Evolutionary conservation across 345 rosid species (phyloP).

Genomic region (Arabis alpina): DNA sequence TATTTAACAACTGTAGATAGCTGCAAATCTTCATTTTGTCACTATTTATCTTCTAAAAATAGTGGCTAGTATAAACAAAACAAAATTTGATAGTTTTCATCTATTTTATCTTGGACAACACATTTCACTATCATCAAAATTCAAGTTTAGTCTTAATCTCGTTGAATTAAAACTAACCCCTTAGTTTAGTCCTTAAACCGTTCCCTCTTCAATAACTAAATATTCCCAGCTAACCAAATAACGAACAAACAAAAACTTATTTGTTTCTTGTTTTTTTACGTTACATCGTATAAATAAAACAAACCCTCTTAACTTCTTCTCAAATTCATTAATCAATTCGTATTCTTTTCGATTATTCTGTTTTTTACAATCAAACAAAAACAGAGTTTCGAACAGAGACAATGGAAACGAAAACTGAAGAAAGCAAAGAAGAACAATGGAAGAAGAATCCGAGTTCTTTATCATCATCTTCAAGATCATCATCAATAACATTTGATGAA

Average conservation of each 20-base stretch:
- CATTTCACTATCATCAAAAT: not conserved
- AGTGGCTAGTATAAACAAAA: conserved; percentile 1
- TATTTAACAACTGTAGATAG: conserved; percentile 12
- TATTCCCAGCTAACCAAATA: not conserved
- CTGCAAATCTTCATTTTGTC: not conserved
- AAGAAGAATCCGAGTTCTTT: conserved; percentile 10
- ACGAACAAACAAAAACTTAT: conserved; percentile 21
- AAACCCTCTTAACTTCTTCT: not conserved
- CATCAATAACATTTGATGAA: conserved; percentile 41
- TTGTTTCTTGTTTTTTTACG: conserved; percentile 10
- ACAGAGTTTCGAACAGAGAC: conserved; percentile 10
- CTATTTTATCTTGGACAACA: not conserved
- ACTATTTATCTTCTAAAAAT: conserved; percentile 10
- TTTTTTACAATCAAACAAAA: not conserved
- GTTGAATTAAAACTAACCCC: conserved; percentile 23
- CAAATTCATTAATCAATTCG: not conserved
- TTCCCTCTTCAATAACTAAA: conserved; percentile 6
- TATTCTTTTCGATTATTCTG: not conserved
- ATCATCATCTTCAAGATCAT: conserved; percentile 38
- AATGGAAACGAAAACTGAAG: conserved; percentile 29
- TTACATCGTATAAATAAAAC: conserved; percentile 16
- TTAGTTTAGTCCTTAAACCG: conserved; percentile 16
- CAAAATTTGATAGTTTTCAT: not conserved
- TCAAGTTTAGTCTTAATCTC: conserved; percentile 11
- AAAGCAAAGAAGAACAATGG: conserved; percentile 27